Base-by-base conservation (phyloP, 1,284 basidiomycete genomes). In the Puccinia brachypodii region DNA sequence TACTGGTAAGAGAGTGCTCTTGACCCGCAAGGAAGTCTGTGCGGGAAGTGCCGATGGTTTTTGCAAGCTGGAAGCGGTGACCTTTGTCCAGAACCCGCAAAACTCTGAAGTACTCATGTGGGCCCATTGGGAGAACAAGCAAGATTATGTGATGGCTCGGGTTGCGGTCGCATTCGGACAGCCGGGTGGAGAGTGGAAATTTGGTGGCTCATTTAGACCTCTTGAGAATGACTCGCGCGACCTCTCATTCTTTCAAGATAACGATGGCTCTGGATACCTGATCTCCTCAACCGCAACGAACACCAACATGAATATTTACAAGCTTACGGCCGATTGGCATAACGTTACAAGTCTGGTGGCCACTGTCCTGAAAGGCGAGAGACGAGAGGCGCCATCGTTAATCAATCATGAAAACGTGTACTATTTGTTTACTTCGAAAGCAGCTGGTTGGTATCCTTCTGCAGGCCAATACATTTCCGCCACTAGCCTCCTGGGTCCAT, bases 271-370 rank as follows among this genome's bases (percentile, higher is more conserved):
- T 16, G 73, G 73, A 38, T 75, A 75, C 42, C 50, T 75, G 38
- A 60, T 75, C 36, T 75, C 73, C 1, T 33, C 73, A 8, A 75
- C 73, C 19, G 2, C 33, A 22, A 75, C 44, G 56, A 75, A 75
- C 56, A 60, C 73, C 22, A 53, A 75, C 22, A 58, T 60, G 73
- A 75, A 75, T n/a, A 75, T 75, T 42, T 75, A 75, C 56, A 42
- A 56, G 22, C 73, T 75, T 3, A 56, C 73, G 38, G 13, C 33
- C 8, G 73, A 75, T 42, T 75, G 73, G 53, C 73, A 75, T 47
- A 58, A 60, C 28, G 73, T 75, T 1, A 25, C 33, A 13, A 75
- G 73, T 19, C 53, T 75, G 47, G 73, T 75, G n/a, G n/a, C 3
- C 50, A 75, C 73, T 14, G 73, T 75, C 38, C 31, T 75, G 33